A percentile compares a stretch with the other conserved stretches of the same genome.
Conservation (phyloP, 1,139 yeast species). For the Geotrichum bryndzae region DNA sequence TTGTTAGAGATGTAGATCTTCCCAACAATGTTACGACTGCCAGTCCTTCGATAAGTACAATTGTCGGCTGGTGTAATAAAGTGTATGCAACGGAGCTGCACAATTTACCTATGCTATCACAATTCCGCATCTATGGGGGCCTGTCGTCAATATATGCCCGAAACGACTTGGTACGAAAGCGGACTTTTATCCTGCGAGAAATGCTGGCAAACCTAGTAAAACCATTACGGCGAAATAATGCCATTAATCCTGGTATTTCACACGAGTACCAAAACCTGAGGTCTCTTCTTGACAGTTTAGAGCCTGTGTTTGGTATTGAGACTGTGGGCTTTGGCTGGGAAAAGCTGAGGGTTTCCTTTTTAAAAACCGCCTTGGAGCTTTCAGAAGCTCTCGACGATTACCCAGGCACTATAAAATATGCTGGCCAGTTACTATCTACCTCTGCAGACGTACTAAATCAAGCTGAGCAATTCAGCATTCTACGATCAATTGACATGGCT, state of each 20-base stretch:
- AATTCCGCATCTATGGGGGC: slow-evolving; percentile 49
- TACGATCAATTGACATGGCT: slow-evolving; percentile 29
- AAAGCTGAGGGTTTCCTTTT: slow-evolving; percentile 51
- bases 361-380: slow-evolving; percentile 50
- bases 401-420: slow-evolving; percentile 42
- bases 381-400: slow-evolving; percentile 48
- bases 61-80: slow-evolving; percentile 36
- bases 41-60: slow-evolving; percentile 25
- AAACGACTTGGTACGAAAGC: slow-evolving; percentile 57
- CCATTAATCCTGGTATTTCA: slow-evolving; percentile 14
- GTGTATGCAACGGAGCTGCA: slow-evolving; percentile 47
- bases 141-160: slow-evolving; percentile 59
- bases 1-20: slow-evolving; percentile 43
- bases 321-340: slow-evolving; percentile 45
- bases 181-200: slow-evolving; percentile 61
- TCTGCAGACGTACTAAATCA: slow-evolving; percentile 45
- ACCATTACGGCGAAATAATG: slow-evolving; percentile 28
- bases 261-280: slow-evolving; percentile 14
- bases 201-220: slow-evolving; percentile 45
- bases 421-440: slow-evolving; percentile 49
- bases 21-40: slow-evolving; percentile 31
- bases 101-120: slow-evolving; percentile 34
- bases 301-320: slow-evolving; percentile 29
- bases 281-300: slow-evolving; percentile 30
- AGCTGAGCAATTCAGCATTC: slow-evolving; percentile 43